These are phyloP conservation scores for Clathrus columnatus DNA, from an alignment of 768 basidiomycete genomes.

Conservation along the genomic window DNA sequence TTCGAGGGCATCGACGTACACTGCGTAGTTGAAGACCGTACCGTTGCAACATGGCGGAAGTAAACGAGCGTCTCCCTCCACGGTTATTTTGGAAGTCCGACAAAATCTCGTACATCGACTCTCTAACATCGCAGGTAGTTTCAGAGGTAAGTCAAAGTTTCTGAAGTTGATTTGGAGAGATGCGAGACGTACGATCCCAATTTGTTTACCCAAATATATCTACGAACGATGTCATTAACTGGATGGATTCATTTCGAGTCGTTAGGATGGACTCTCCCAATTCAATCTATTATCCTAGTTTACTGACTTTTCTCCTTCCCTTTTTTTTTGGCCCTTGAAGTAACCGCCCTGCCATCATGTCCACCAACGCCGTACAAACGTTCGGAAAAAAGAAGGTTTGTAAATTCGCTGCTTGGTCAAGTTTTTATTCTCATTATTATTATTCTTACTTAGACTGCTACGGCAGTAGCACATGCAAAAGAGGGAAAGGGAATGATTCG, in stretches of 20 bases:
- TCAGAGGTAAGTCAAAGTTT: background rate
- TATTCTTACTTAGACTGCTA: slow-evolving; percentile 64
- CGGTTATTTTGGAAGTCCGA: slow-evolving; percentile 20
- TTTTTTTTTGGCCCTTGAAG: background rate
- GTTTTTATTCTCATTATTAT: background rate
- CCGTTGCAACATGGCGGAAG: background rate
- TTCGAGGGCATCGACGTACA: background rate
- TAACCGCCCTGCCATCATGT: slow-evolving; percentile 43
- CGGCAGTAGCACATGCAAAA: slow-evolving; percentile 93
- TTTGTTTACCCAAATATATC: no score
- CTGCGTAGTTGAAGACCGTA: background rate
- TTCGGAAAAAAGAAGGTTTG: slow-evolving; percentile 99
- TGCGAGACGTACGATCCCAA: background rate
- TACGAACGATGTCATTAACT: background rate
- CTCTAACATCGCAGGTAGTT: slow-evolving; percentile 10
- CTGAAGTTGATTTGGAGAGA: background rate
- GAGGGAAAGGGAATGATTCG: slow-evolving; percentile 95
- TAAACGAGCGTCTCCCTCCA: background rate
- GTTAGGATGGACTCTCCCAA: slow-evolving; percentile 29
- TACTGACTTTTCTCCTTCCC: background rate
- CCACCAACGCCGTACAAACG: slow-evolving; percentile 91
- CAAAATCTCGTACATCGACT: slow-evolving; percentile 33
- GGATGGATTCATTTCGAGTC: slow-evolving; percentile 31
- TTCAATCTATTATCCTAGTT: background rate
- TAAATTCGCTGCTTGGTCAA: background rate